A percentile compares a stretch with the other conserved stretches of the same genome.
phyloP scores from a whole-genome alignment of 192 early-diverging fungal species.

The Podila clonocystis region DNA sequence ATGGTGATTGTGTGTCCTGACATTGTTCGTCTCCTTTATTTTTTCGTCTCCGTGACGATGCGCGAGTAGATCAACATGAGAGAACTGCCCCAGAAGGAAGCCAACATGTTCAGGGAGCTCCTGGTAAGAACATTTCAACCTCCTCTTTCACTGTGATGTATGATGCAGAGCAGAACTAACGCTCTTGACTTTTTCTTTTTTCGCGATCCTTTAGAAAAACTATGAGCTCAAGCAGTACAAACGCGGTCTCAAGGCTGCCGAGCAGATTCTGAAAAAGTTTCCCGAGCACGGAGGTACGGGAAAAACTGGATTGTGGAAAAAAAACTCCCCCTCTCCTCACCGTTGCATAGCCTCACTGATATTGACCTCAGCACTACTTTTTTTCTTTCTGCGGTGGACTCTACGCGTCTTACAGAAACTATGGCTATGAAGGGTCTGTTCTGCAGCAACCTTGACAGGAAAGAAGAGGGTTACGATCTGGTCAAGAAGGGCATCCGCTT shows the following conservation, averaged over 20 bases:
- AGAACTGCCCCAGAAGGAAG: constrained; percentile 79
- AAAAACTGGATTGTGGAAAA: neutral
- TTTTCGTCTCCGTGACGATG: neutral
- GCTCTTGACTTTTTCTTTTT: constrained; percentile 12
- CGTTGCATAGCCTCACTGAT: too few species aligned
- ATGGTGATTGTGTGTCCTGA: too few species aligned
- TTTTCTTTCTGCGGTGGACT: neutral
- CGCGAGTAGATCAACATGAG: constrained; percentile 27
- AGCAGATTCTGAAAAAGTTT: constrained; percentile 93
- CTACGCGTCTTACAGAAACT: constrained; percentile 70
- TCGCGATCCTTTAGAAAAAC: constrained; percentile 72
- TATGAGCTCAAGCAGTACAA: constrained; percentile 97
- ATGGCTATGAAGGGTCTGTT: constrained; percentile 96
- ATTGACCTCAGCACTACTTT: neutral
- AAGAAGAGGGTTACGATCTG: constrained; percentile 88
- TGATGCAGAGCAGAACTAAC: neutral
- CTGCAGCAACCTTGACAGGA: constrained; percentile 87
- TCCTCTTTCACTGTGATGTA: neutral
- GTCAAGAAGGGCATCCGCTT: constrained; percentile 87
- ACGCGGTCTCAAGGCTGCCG: constrained; percentile 89
- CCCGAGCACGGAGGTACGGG: constrained; percentile 88
- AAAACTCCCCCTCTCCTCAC: too few species aligned
- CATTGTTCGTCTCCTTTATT: neutral
- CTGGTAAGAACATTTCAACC: constrained; percentile 59
- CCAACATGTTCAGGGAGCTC: constrained; percentile 74